These are phyloP conservation scores for Solanum etuberosum DNA, from an alignment of 257 asterid species.

Conservation along the genomic window DNA sequence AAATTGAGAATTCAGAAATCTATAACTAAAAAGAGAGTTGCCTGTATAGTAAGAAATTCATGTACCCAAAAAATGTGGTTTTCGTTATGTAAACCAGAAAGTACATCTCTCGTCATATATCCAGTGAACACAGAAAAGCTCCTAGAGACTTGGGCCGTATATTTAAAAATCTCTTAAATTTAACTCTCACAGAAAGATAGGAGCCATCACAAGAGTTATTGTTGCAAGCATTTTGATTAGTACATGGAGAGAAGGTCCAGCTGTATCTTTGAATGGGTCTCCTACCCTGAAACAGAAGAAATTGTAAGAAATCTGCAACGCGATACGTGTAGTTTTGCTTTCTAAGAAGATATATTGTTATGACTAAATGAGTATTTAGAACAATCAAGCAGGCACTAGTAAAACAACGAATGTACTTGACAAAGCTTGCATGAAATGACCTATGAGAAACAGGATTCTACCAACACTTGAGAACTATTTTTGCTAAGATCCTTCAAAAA, in stretches of 20 bases:
- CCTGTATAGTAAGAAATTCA: neutral
- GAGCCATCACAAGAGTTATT: constrained; percentile 98
- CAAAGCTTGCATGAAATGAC: neutral
- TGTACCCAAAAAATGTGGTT: neutral
- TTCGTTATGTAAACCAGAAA: neutral
- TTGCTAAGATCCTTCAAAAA: neutral
- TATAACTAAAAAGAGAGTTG: neutral
- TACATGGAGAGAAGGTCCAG: constrained; percentile 96
- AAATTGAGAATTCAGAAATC: neutral
- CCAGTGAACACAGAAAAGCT: neutral
- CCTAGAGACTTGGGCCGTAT: neutral
- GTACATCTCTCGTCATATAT: neutral
- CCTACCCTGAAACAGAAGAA: constrained; percentile 56
- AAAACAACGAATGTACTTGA: neutral
- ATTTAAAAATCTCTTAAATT: neutral
- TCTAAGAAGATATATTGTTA: neutral
- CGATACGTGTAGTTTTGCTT: neutral
- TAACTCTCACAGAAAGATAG: constrained; percentile 58
- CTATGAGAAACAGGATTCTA: neutral
- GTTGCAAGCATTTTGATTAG: constrained; percentile 98
- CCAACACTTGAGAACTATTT: neutral
- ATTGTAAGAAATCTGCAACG: neutral
- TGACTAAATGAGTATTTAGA: neutral
- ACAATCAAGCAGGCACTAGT: neutral
- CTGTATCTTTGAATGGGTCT: constrained; percentile 98